Conservation (phyloP, 345 rosid genomes). For the Bretschneidera sinensis region DNA sequence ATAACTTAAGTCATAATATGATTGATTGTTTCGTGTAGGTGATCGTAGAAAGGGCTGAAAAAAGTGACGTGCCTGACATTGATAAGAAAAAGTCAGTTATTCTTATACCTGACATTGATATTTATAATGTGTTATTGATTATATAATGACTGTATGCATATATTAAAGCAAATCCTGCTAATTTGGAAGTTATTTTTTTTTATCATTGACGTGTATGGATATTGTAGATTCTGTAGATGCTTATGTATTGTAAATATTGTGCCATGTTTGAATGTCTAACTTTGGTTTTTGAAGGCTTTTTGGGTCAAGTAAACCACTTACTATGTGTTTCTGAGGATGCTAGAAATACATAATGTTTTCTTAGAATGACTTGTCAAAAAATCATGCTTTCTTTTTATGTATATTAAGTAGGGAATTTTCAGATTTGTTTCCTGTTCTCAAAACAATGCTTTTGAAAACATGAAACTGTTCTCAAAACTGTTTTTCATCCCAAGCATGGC, state of each 20-base stretch:
- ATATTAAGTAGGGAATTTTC: too few species aligned
- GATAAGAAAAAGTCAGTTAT: slow-evolving; percentile 85
- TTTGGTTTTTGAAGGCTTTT: background rate
- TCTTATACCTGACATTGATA: background rate
- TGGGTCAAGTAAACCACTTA: background rate
- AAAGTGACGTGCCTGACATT: slow-evolving; percentile 92
- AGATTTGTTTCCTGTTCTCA: too few species aligned
- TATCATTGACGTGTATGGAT: background rate
- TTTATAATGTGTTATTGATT: too few species aligned
- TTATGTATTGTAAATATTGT: background rate
- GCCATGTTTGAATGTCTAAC: background rate
- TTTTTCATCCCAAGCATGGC: background rate
- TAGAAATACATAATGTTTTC: background rate
- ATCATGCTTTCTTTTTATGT: too few species aligned
- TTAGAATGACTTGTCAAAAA: too few species aligned
- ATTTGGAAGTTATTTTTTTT: too few species aligned
- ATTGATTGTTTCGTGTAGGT: slow-evolving; percentile 41
- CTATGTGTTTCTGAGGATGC: background rate
- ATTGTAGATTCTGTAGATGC: background rate
- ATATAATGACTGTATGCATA: background rate
- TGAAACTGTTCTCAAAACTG: background rate
- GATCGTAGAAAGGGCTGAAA: slow-evolving; percentile 92
- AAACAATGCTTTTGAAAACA: too few species aligned
- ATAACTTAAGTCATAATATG: background rate
- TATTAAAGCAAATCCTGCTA: background rate